Percentiles rank a stretch among this genome's conserved stretches.
Evolutionary conservation across 2,329 filamentous ascomycete species (phyloP).

Genomic region (Epichloe sylvatica): DNA sequence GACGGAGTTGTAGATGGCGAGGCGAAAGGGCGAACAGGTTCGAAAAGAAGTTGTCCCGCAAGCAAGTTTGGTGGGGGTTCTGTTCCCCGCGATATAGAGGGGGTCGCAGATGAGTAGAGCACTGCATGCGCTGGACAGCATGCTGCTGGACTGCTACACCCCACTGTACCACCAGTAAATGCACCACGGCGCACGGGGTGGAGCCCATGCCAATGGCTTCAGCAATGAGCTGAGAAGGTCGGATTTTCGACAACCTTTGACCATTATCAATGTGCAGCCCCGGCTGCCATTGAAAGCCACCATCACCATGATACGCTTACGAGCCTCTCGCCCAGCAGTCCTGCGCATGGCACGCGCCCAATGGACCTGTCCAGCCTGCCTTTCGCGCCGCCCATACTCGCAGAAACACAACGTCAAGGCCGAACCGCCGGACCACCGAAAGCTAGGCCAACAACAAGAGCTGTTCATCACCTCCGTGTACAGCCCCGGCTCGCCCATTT

Average conservation of each 20-base stretch:
- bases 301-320: constrained; percentile 18
- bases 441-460: constrained; percentile 50
- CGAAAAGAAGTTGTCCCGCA: background rate
- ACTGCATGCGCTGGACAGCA: too few relatives aligned
- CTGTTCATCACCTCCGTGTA: constrained; percentile 68
- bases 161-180: too few relatives aligned
- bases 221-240: constrained; percentile 1
- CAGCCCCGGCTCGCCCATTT: constrained; percentile 74
- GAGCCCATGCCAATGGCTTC: background rate
- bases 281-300: background rate
- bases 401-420: constrained; percentile 12
- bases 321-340: constrained; percentile 10
- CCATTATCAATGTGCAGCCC: background rate
- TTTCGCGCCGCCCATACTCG: constrained; percentile 18
- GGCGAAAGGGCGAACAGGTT: background rate
- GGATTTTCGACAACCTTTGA: background rate
- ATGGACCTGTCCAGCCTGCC: constrained; percentile 21
- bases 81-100: background rate
- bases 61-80: background rate
- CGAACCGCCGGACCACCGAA: constrained; percentile 41
- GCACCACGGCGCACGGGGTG: background rate
- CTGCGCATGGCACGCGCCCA: constrained; percentile 7
- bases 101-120: background rate
- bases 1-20: background rate
- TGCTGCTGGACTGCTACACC: too few relatives aligned